A percentile compares a stretch with the other conserved stretches of the same genome.
Conservation (phyloP, 176 grass and related monocot species). For the Alloteropsis semialata region DNA sequence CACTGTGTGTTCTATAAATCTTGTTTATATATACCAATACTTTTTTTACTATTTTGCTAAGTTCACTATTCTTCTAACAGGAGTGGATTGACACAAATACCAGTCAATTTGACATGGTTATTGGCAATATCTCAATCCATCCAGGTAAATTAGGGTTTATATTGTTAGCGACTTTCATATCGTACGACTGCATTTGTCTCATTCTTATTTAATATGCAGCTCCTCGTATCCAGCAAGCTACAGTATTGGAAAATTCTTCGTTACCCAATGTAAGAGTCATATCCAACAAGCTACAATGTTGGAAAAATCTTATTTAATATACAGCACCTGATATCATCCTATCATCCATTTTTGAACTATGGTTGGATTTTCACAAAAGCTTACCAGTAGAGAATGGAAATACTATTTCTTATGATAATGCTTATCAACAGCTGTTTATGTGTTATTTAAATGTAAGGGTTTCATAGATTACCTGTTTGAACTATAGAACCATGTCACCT, state of each 20-base stretch:
- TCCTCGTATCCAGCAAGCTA: constrained; percentile 3
- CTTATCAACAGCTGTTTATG: background rate
- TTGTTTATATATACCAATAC: background rate
- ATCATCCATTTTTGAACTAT: background rate
- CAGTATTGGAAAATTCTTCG: background rate
- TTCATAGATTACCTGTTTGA: background rate
- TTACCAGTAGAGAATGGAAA: background rate
- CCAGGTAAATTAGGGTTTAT: background rate
- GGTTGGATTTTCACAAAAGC: background rate
- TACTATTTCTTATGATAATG: background rate
- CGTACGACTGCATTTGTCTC: background rate
- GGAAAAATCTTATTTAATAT: background rate
- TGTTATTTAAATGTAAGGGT: background rate
- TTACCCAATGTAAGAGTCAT: constrained; percentile 21
- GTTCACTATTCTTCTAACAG: constrained; percentile 12
- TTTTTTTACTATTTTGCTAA: background rate
- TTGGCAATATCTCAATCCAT: constrained; percentile 20
- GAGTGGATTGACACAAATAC: background rate
- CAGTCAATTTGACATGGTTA: background rate
- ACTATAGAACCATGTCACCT: background rate
- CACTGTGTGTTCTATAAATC: background rate
- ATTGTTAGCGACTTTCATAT: background rate
- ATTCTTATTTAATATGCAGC: constrained; percentile 21
- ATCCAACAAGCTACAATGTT: background rate
- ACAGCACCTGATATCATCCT: background rate